These are phyloP conservation scores for Kwoniella heveanensis DNA, from an alignment of 768 basidiomycete species.

Conservation along the genomic window DNA sequence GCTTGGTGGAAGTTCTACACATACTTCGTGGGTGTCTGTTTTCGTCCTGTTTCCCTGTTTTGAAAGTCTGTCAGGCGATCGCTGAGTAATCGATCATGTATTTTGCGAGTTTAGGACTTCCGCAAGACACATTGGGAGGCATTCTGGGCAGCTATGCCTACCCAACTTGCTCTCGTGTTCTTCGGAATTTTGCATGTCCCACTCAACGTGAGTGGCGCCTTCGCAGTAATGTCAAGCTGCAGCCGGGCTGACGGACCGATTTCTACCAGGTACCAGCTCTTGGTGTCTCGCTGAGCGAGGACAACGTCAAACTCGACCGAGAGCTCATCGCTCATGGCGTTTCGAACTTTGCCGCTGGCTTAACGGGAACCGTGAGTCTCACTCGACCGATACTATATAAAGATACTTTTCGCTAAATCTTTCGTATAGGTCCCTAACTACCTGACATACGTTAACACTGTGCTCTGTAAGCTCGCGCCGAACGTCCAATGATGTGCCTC, in stretches of 20 bases:
- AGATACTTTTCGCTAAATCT: neutral
- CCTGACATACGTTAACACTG: slow-evolving; percentile 65
- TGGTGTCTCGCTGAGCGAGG: slow-evolving; percentile 85
- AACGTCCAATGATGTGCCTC: neutral
- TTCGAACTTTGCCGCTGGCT: slow-evolving; percentile 80
- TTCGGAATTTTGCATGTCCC: slow-evolving; percentile 54
- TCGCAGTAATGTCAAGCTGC: too few species aligned
- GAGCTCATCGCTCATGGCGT: slow-evolving; percentile 92
- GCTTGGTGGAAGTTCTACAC: slow-evolving; percentile 86
- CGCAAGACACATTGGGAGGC: slow-evolving; percentile 65
- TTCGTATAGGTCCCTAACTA: slow-evolving; percentile 63
- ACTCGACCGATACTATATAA: neutral
- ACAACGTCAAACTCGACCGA: slow-evolving; percentile 81
- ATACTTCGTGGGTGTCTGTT: slow-evolving; percentile 63
- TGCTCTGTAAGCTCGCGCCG: slow-evolving; percentile 48
- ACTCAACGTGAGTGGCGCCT: slow-evolving; percentile 50
- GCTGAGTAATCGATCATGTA: neutral
- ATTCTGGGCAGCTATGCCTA: slow-evolving; percentile 82
- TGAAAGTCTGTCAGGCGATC: too few species aligned
- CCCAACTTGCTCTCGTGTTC: slow-evolving; percentile 79
- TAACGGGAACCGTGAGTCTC: slow-evolving; percentile 69
- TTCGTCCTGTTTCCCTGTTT: too few species aligned
- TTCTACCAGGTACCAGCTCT: slow-evolving; percentile 77
- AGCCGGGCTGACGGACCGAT: too few species aligned
- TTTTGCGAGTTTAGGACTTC: slow-evolving; percentile 61